Evolutionary conservation across 805 yeast species (phyloP).

Genomic region (Cyberlindnera euphorbiae): DNA sequence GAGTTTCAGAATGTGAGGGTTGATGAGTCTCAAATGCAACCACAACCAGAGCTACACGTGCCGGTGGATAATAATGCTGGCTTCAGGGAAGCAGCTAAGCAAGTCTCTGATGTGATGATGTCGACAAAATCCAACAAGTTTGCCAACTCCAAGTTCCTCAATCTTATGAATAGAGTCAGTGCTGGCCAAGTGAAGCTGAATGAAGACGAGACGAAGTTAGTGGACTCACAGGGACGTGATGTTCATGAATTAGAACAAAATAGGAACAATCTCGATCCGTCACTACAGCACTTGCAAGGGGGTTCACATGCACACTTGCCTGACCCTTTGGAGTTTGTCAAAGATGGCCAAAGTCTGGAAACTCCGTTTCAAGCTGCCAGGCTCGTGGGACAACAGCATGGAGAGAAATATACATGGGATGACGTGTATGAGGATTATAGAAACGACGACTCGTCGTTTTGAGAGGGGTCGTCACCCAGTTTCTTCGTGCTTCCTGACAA

Average conservation of each 20-base stretch:
- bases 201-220: slow-evolving; percentile 22
- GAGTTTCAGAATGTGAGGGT: slow-evolving; percentile 13
- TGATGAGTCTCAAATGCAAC: slow-evolving; percentile 5
- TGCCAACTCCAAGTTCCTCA: slow-evolving; percentile 24
- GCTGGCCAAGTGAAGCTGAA: slow-evolving; percentile 22
- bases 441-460: slow-evolving; percentile 25
- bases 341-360: slow-evolving; percentile 17
- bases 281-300: slow-evolving; percentile 1
- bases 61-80: slow-evolving; percentile 12
- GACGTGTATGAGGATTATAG: slow-evolving; percentile 27
- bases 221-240: slow-evolving; percentile 23
- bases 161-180: slow-evolving; percentile 23
- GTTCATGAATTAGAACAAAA: slow-evolving; percentile 14
- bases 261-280: slow-evolving; percentile 1
- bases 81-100: slow-evolving; percentile 24
- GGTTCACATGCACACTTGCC: slow-evolving; percentile 15
- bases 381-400: slow-evolving; percentile 15
- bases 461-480: neutral
- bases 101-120: slow-evolving; percentile 24
- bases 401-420: slow-evolving; percentile 26
- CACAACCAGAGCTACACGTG: slow-evolving; percentile 1
- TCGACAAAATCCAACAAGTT: slow-evolving; percentile 18
- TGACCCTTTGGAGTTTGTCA: slow-evolving; percentile 24
- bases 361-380: slow-evolving; percentile 24
- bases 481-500: slow-evolving; percentile 9